phyloP scores from a whole-genome alignment of 345 rosid species.

The Lagerstroemia speciosa region DNA sequence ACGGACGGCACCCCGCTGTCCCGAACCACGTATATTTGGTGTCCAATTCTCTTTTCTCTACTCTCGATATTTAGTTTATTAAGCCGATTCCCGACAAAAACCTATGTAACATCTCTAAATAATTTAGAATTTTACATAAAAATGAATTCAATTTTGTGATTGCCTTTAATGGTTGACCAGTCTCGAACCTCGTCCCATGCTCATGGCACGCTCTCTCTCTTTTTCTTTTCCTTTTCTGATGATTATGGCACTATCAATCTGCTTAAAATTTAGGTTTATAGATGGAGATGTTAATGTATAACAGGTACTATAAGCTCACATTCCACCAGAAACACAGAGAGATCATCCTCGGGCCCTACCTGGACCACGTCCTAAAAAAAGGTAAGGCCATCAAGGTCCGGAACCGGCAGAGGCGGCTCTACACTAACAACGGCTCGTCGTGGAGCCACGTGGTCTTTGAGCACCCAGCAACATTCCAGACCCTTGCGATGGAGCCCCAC shows the following conservation, averaged over 20 bases:
- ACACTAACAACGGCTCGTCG: conserved; percentile 6
- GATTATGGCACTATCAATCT: neutral
- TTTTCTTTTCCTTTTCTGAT: too few species aligned
- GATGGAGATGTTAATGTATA: neutral
- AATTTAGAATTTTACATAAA: too few species aligned
- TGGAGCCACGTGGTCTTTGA: conserved; percentile 3
- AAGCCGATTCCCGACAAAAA: too few species aligned
- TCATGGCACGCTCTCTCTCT: too few species aligned
- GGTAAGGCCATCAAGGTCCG: conserved; percentile 8
- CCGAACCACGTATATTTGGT: too few species aligned
- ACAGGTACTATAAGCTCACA: conserved; percentile 7
- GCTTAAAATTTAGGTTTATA: neutral
- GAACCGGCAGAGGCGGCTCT: conserved; percentile 6
- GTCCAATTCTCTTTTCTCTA: too few species aligned
- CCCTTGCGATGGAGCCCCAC: conserved; percentile 6
- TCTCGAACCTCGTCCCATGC: too few species aligned
- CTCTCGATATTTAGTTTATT: too few species aligned
- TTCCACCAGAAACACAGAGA: conserved; percentile 1
- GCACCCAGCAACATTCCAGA: conserved; percentile 6
- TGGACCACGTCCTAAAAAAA: neutral
- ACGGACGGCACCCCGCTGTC: too few species aligned
- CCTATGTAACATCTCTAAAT: too few species aligned
- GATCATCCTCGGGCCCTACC: neutral
- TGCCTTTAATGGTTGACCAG: too few species aligned
- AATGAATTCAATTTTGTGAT: too few species aligned